Percentiles rank a stretch among this genome's conserved stretches.
Conservation (phyloP, 2,329 filamentous ascomycete species). For the Trichoderma aggressivum region DNA sequence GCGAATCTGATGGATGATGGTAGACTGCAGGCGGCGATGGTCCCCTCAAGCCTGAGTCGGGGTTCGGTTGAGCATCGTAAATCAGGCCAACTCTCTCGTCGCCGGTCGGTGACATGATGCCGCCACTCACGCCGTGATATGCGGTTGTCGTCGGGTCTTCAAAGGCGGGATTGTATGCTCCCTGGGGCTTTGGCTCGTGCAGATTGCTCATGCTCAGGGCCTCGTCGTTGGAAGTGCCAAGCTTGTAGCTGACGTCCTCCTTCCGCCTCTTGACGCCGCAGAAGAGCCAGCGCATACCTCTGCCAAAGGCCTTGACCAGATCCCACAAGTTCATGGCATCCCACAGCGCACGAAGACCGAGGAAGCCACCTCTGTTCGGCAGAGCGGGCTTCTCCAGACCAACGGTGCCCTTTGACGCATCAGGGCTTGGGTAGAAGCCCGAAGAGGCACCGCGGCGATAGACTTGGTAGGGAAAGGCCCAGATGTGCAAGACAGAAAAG, state of each 20-base stretch:
- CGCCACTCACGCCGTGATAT: conserved; percentile 20
- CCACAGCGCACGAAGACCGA: conserved; percentile 61
- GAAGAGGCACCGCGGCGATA: conserved; percentile 52
- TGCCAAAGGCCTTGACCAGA: conserved; percentile 72
- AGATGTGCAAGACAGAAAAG: conserved; percentile 75
- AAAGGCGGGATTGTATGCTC: background rate
- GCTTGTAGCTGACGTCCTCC: conserved; percentile 49
- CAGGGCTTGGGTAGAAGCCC: conserved; percentile 47
- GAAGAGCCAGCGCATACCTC: conserved; percentile 77
- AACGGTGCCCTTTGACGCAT: conserved; percentile 38
- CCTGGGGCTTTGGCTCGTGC: conserved; percentile 28
- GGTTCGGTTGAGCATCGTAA: conserved; percentile 34
- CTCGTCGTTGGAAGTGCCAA: conserved; percentile 31
- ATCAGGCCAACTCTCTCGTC: conserved; percentile 46
- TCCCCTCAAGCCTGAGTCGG: conserved; percentile 18
- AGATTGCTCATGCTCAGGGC: conserved; percentile 39
- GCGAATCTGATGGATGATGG: background rate
- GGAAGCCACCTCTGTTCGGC: conserved; percentile 60
- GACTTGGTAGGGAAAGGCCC: conserved; percentile 73
- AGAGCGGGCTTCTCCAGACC: conserved; percentile 43
- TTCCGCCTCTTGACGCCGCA: conserved; percentile 64
- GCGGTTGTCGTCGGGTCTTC: conserved; percentile 20
- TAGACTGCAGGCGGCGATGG: conserved; percentile 14
- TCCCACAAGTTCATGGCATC: conserved; percentile 82
- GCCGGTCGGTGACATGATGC: conserved; percentile 21